Evolutionary conservation across 257 asterid genomes (phyloP), one percentile per base, ranked within the genome.

Genomic region (Gardenia jasminoides): DNA sequence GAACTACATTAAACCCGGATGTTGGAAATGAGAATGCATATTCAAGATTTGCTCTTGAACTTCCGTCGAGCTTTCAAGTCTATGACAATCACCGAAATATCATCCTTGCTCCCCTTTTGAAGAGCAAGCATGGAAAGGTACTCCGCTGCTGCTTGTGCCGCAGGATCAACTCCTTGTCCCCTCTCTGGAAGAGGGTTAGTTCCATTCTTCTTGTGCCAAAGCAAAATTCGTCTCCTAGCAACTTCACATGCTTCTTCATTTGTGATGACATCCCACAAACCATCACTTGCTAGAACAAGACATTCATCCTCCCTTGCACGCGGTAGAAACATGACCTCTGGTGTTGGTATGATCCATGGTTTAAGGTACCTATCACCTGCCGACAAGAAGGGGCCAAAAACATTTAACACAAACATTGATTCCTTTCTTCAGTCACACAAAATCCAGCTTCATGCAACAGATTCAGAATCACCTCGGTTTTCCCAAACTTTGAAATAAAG

Each of bases 71-170:
- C 80, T 85, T 90, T 92, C 84, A 92, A 71, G 73, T 92, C 97
- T 82, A 92, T 87, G 59, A 93, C 97, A 30, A 93, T 91, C 52
- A 93, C 87, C 1, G 97, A 90, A 1, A 93, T 86, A 11, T 93
- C 91, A 64, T 93, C 97, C 78, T 88, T 89, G 87, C 97, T 89
- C 59, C 97, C 97, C 78, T 83, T 93, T 71, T 91, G 93, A 74
- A 91, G 82, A 47, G 97, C 97, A 33, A 90, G 83, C 54, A 81
- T 79, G 6, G 92, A 85, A 3, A 93, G 91, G 87, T 88, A 89
- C 71, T 91, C 97, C 0, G 97, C 97, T 2, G 97, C 97, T 33
- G 93, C 90, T 86, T 93, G 95, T 8, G 97, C 91, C n/a, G 97
- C 97, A 41, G 89, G 97, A 82, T 93, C 97, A 1, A 84, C 87